Percentiles rank a stretch among this genome's conserved stretches.
phyloP scores from a whole-genome alignment of 1,284 basidiomycete genomes.

The Marasmius tenuissimus region DNA sequence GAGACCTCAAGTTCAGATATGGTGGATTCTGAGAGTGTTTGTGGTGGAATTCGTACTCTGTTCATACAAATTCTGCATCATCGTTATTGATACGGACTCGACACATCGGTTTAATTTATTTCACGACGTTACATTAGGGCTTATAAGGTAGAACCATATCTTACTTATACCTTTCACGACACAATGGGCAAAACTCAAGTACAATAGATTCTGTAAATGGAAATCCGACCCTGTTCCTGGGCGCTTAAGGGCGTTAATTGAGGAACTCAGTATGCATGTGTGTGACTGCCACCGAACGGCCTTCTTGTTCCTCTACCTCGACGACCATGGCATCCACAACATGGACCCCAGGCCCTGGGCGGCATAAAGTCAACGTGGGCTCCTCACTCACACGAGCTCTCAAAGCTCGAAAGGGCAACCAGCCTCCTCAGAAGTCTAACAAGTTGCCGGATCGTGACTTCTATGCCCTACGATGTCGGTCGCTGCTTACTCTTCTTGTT shows the following conservation, averaged over 20 bases:
- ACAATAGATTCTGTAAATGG: too few relatives aligned
- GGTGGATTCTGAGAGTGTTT: background rate
- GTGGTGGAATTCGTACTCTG: background rate
- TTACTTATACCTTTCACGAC: too few relatives aligned
- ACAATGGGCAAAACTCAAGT: too few relatives aligned
- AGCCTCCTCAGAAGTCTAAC: slow-evolving; percentile 39
- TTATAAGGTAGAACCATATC: too few relatives aligned
- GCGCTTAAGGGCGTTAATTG: too few relatives aligned
- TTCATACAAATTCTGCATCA: too few relatives aligned
- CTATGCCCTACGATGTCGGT: slow-evolving; percentile 71
- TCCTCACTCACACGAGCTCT: slow-evolving; percentile 55
- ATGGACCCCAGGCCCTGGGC: slow-evolving; percentile 58
- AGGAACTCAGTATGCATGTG: background rate
- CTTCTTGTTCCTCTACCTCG: slow-evolving; percentile 5
- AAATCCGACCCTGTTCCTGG: too few relatives aligned
- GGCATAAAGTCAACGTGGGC: slow-evolving; percentile 56
- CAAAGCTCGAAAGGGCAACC: slow-evolving; percentile 55
- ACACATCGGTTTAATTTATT: too few relatives aligned
- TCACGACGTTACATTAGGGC: too few relatives aligned
- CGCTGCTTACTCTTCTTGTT: background rate
- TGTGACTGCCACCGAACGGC: background rate
- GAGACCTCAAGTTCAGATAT: slow-evolving; percentile 5
- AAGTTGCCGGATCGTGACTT: slow-evolving; percentile 61
- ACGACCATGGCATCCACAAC: slow-evolving; percentile 44
- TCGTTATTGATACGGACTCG: too few relatives aligned